Evolutionary conservation across 129 eudicot genomes (phyloP).

Genomic region (carrot (Daucus carota)): DNA sequence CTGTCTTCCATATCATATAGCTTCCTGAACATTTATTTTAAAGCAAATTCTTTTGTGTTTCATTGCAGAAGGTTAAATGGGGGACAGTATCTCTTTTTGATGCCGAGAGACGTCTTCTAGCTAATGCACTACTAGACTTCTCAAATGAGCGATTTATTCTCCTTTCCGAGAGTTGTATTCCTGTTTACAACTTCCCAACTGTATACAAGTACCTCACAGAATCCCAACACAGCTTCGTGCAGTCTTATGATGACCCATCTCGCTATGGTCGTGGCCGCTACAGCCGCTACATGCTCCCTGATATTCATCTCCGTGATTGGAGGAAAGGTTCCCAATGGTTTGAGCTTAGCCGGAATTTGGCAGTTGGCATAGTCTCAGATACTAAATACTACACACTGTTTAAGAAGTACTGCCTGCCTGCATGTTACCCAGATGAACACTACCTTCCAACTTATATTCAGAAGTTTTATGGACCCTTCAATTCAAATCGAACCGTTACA

Average conservation of each 20-base stretch:
- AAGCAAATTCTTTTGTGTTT: not conserved
- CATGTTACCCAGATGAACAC: constrained; percentile 88
- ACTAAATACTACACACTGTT: constrained; percentile 62
- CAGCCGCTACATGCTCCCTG: constrained; percentile 56
- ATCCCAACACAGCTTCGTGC: constrained; percentile 59
- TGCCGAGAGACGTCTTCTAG: constrained; percentile 77
- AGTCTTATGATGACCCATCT: constrained; percentile 68
- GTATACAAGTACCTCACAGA: constrained; percentile 54
- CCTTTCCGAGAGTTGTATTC: constrained; percentile 88
- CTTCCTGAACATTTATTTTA: not conserved
- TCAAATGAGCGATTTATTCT: constrained; percentile 81
- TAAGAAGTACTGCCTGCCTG: constrained; percentile 50
- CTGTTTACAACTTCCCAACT: constrained; percentile 61
- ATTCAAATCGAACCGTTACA: constrained; percentile 62
- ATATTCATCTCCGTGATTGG: constrained; percentile 56
- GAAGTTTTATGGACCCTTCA: constrained; percentile 50
- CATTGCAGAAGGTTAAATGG: constrained; percentile 57
- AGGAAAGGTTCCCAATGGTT: constrained; percentile 96
- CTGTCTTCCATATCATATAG: not conserved
- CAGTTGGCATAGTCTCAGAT: constrained; percentile 48
- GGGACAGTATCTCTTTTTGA: constrained; percentile 65
- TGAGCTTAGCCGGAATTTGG: constrained; percentile 55
- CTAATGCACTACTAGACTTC: constrained; percentile 79
- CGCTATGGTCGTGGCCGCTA: constrained; percentile 80
- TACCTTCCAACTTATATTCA: constrained; percentile 63